Base-by-base conservation (phyloP, 179 eudicot genomes). In the Spergularia azorica region DNA sequence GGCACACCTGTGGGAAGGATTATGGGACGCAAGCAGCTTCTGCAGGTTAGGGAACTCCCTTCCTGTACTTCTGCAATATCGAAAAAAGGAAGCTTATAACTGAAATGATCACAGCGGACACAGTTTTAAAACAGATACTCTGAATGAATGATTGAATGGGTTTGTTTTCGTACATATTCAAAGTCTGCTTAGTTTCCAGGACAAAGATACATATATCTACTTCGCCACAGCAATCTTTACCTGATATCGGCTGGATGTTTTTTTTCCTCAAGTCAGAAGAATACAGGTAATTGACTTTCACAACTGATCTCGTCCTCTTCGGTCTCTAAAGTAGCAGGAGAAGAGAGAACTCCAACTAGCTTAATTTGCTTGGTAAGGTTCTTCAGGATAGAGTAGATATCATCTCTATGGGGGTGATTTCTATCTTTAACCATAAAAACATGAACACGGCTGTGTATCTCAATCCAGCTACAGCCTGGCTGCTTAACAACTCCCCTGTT, bases 381-480 rank as follows among this genome's bases (percentile, higher is more conserved):
- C 78, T 72, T 84, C 84, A 91, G 67, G 66, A 84, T 46, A 50
- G 51, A 72, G 78, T 87, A 88, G 54, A 89, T 90, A 59, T 91
- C 87, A 65, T 75, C 61, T 68, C 65, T 85, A 48, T 58, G 71
- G 38, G 79, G 77, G 74, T 91, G 96, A 16, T 85, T 85, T 64
- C 61, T 85, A 83, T 91, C 96, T 84, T 88, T 91, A 60, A 86
- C 96, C 93, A 91, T 89, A 80, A 91, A 91, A 75, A 83, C 86
- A 80, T 89, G 84, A 77, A 91, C 71, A 51, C 63, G 59, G 74
- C 90, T 79, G 68, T 87, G 86, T 48, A 91, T 87, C 67, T 89
- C 93, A 70, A 91, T 85, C 96, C 96, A 91, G 76, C 96, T 91
- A 79, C 91, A 88, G 13, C 96, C 96, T 17, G 96, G 96, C 83